Conservation (phyloP, 2,329 filamentous ascomycete species). For the Diaporthe aspalathi region DNA sequence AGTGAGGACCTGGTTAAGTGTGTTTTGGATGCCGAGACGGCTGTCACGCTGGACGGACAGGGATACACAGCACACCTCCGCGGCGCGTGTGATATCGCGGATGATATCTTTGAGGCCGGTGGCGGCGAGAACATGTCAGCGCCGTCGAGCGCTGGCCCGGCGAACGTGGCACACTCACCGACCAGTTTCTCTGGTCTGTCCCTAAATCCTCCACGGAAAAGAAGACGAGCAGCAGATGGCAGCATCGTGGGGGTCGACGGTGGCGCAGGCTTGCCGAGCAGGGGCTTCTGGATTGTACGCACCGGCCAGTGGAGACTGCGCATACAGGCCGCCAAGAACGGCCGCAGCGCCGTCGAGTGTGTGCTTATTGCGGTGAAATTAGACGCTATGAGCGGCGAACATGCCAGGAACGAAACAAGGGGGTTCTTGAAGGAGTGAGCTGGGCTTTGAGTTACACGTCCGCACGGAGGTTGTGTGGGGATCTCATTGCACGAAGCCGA, state of each 20-base stretch:
- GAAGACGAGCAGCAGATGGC: conserved; percentile 55
- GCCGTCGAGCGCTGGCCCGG: conserved; percentile 47
- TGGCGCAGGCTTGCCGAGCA: conserved; percentile 39
- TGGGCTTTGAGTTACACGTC: no score
- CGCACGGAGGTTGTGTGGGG: neutral
- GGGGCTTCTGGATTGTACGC: conserved; percentile 70
- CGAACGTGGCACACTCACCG: conserved; percentile 47
- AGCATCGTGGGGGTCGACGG: conserved; percentile 18
- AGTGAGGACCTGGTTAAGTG: conserved; percentile 78
- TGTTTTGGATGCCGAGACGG: conserved; percentile 68
- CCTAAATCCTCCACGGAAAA: conserved; percentile 55
- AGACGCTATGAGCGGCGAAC: conserved; percentile 76
- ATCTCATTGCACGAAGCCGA: neutral
- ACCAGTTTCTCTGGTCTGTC: conserved; percentile 45
- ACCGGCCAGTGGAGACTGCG: conserved; percentile 79
- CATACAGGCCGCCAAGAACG: conserved; percentile 65
- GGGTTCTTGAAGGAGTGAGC: conserved; percentile 64
- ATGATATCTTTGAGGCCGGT: conserved; percentile 7
- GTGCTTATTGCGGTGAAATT: conserved; percentile 81
- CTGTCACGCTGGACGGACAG: conserved; percentile 69
- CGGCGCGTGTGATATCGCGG: conserved; percentile 36
- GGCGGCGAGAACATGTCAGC: conserved; percentile 42
- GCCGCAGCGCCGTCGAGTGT: conserved; percentile 72
- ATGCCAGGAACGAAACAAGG: conserved; percentile 72
- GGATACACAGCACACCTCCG: conserved; percentile 48